Conservation (phyloP, 495 filamentous ascomycete genomes). For the Penicillium dipodomyicola region DNA sequence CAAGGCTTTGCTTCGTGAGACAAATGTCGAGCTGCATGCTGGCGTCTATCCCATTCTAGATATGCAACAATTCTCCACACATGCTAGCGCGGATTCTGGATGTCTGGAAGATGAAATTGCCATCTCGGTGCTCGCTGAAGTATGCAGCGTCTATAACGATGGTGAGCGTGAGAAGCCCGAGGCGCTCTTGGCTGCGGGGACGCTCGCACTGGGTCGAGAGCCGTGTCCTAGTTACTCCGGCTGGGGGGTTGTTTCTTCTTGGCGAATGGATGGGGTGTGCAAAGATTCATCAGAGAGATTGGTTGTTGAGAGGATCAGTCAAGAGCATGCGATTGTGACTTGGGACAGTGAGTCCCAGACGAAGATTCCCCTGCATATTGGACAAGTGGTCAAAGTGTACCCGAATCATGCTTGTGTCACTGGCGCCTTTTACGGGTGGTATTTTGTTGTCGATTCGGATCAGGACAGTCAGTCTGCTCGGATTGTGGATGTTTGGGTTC, state of each 20-base stretch:
- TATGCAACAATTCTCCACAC: slow-evolving; percentile 77
- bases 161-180: slow-evolving; percentile 51
- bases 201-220: slow-evolving; percentile 72
- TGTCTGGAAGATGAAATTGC: slow-evolving; percentile 58
- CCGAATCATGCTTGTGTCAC: slow-evolving; percentile 87
- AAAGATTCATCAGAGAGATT: slow-evolving; percentile 11
- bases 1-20: slow-evolving; percentile 22
- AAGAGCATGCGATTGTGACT: slow-evolving; percentile 38
- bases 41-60: slow-evolving; percentile 74
- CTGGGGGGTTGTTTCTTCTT: slow-evolving; percentile 71
- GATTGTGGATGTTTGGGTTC: slow-evolving; percentile 68
- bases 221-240: slow-evolving; percentile 66
- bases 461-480: slow-evolving; percentile 51
- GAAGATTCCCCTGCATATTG: slow-evolving; percentile 33
- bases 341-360: slow-evolving; percentile 21
- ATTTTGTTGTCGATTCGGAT: slow-evolving; percentile 70
- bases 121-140: slow-evolving; percentile 68
- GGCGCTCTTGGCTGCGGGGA: slow-evolving; percentile 68
- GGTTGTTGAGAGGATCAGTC: slow-evolving; percentile 36
- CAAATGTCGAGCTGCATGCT: slow-evolving; percentile 64
- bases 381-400: slow-evolving; percentile 63
- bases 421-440: slow-evolving; percentile 69
- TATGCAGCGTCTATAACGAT: slow-evolving; percentile 65
- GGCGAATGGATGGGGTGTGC: slow-evolving; percentile 33
- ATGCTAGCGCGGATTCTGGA: slow-evolving; percentile 44